Conservation (phyloP, 805 yeast species). For the Kodamaea lidongshanica region DNA sequence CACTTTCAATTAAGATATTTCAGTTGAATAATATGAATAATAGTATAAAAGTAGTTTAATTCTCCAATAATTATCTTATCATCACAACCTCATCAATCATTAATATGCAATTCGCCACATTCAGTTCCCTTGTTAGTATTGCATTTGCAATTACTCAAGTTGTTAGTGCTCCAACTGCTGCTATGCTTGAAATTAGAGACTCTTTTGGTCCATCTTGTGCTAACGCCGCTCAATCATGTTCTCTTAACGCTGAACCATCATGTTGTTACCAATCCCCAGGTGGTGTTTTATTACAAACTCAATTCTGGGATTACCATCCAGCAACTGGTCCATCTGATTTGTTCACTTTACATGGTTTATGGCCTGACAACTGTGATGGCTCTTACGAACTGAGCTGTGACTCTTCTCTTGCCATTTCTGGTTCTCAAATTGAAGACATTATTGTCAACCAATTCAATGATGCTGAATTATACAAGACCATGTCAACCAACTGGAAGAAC, state of each 20-base stretch:
- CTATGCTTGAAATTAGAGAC: slow-evolving; percentile 4
- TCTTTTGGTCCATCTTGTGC: slow-evolving; percentile 7
- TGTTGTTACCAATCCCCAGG: slow-evolving; percentile 87
- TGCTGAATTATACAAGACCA: slow-evolving; percentile 45
- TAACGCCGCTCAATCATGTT: slow-evolving; percentile 6
- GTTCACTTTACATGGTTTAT: slow-evolving; percentile 80
- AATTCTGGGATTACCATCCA: slow-evolving; percentile 85
- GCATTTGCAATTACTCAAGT: slow-evolving; percentile 3
- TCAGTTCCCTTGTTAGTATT: slow-evolving; percentile 1
- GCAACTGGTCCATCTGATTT: slow-evolving; percentile 50
- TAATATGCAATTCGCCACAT: slow-evolving; percentile 2
- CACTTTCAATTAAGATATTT: too few species aligned
- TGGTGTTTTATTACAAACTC: slow-evolving; percentile 76
- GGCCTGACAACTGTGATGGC: slow-evolving; percentile 88
- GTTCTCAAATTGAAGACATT: slow-evolving; percentile 48
- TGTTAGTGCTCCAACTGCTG: slow-evolving; percentile 2
- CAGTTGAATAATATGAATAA: too few species aligned
- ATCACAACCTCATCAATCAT: too few species aligned
- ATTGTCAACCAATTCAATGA: slow-evolving; percentile 36
- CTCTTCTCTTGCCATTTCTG: slow-evolving; percentile 34
- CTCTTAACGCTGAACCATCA: slow-evolving; percentile 15
- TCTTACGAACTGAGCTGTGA: slow-evolving; percentile 19
- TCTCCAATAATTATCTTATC: too few species aligned
- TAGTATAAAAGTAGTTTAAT: too few species aligned
- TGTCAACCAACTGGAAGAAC: slow-evolving; percentile 67